Evolutionary conservation across 768 basidiomycete species (phyloP).

Genomic region (Dentipellis sp.): DNA sequence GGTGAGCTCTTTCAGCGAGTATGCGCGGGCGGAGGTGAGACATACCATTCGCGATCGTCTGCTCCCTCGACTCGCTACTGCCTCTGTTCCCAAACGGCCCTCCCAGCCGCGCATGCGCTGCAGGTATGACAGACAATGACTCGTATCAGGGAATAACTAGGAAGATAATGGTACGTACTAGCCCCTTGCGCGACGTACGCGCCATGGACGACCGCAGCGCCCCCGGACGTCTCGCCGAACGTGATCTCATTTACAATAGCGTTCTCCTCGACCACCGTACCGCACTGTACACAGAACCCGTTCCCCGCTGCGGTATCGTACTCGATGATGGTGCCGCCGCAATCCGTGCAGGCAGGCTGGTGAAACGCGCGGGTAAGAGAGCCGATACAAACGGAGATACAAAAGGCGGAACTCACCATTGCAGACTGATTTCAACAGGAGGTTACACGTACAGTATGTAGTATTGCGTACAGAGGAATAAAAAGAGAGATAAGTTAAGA

Average conservation of each 20-base stretch:
- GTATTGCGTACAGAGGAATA: too few species aligned
- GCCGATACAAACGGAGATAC: too few species aligned
- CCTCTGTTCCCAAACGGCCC: conserved; percentile 78
- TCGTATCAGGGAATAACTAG: background rate
- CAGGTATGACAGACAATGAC: background rate
- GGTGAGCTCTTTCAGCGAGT: background rate
- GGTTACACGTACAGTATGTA: too few species aligned
- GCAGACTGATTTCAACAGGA: too few species aligned
- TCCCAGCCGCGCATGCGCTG: conserved; percentile 76
- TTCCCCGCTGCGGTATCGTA: conserved; percentile 80
- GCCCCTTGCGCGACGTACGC: conserved; percentile 86
- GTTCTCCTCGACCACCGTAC: conserved; percentile 88
- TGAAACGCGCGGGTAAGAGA: too few species aligned
- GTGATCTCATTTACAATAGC: conserved; percentile 89
- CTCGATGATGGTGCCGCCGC: conserved; percentile 78
- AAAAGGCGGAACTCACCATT: too few species aligned
- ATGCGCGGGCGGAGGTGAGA: background rate
- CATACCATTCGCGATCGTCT: conserved; percentile 82
- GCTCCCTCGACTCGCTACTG: conserved; percentile 76
- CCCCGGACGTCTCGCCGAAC: conserved; percentile 89
- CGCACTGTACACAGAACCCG: conserved; percentile 79
- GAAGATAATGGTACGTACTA: conserved; percentile 44
- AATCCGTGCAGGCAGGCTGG: conserved; percentile 57
- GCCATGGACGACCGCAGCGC: conserved; percentile 94
- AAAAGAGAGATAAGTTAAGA: too few species aligned